phyloP scores from a whole-genome alignment of 2,329 filamentous ascomycete species.

The Aspergillus pseudoviridinutans region DNA sequence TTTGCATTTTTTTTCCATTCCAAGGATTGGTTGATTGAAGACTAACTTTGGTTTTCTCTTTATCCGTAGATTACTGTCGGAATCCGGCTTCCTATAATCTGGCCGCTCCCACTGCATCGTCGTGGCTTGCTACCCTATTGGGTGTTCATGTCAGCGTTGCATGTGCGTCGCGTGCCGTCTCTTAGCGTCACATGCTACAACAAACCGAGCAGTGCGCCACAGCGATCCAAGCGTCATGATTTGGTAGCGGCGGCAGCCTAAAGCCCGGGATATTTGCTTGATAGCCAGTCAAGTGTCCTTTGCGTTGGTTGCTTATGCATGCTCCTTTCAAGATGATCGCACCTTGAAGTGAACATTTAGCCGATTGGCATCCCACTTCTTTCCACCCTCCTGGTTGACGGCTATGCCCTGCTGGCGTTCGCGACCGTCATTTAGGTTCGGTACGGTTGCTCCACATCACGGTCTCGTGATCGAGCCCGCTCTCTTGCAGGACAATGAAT shows the following conservation, averaged over 20 bases:
- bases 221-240: background rate
- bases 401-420: background rate
- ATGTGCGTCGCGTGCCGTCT: conserved; percentile 1
- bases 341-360: too few species aligned
- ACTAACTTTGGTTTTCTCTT: conserved; percentile 30
- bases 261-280: background rate
- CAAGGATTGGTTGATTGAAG: conserved; percentile 19
- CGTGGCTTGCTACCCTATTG: conserved; percentile 6
- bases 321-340: background rate
- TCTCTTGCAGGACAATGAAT: background rate
- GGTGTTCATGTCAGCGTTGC: conserved; percentile 10
- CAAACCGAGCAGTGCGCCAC: conserved; percentile 6
- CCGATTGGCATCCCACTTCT: background rate
- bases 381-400: background rate
- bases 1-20: conserved; percentile 11
- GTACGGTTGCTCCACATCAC: background rate
- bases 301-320: background rate
- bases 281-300: background rate
- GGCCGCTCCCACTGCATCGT: conserved; percentile 5
- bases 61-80: conserved; percentile 43
- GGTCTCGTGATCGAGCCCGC: background rate
- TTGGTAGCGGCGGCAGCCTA: background rate
- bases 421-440: background rate
- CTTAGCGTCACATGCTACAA: conserved; percentile 7
- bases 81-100: conserved; percentile 46